Conservation (phyloP, 2,329 filamentous ascomycete species). For the Paracamarosporium sp. region DNA sequence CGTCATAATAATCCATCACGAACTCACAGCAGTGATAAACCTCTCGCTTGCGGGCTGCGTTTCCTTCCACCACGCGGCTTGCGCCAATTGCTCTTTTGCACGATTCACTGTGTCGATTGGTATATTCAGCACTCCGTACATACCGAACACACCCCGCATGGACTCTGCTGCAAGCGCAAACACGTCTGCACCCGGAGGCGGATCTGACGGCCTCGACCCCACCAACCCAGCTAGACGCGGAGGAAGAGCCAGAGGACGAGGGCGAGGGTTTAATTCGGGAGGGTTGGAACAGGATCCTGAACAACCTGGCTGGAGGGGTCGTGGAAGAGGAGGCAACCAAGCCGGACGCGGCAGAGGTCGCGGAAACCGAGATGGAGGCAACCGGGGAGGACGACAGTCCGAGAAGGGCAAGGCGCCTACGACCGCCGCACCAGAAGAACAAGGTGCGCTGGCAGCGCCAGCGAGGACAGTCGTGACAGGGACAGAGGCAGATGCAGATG, state of each 20-base stretch:
- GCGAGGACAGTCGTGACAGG: constrained; percentile 13
- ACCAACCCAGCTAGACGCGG: constrained; percentile 36
- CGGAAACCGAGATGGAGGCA: constrained; percentile 41
- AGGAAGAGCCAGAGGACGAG: constrained; percentile 38
- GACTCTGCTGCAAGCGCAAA: constrained; percentile 30
- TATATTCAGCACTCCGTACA: not conserved
- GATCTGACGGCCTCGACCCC: constrained; percentile 31
- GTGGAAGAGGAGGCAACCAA: constrained; percentile 43
- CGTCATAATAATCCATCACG: constrained; percentile 32
- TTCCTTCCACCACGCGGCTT: not conserved
- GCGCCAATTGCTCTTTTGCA: not conserved
- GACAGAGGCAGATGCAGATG: constrained; percentile 52
- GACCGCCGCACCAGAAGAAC: constrained; percentile 14
- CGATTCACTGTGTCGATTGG: not conserved
- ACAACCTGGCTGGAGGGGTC: constrained; percentile 29
- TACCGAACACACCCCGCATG: constrained; percentile 39
- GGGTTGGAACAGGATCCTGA: constrained; percentile 26
- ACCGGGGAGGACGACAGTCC: constrained; percentile 26
- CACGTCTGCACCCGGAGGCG: constrained; percentile 14
- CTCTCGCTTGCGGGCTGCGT: not conserved
- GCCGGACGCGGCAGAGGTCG: constrained; percentile 40
- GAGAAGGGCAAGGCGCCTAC: constrained; percentile 38
- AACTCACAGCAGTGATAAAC: constrained; percentile 7
- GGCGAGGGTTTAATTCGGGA: constrained; percentile 30
- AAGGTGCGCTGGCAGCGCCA: constrained; percentile 1